Conservation (phyloP, 179 eudicot genomes). For the Pouteria campechiana region DNA sequence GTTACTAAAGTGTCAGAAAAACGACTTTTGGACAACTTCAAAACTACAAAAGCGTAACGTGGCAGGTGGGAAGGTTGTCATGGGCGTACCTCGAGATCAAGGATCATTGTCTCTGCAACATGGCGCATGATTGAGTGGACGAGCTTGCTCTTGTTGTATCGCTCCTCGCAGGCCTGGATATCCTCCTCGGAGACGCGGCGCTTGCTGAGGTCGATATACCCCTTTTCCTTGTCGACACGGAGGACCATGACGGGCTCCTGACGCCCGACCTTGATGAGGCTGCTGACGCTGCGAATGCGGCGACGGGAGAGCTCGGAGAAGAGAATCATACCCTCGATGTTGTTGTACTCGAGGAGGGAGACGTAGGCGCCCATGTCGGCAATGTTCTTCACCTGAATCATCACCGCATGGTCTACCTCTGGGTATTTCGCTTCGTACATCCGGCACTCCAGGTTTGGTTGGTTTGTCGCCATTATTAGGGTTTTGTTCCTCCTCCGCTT, state of each 20-base stretch:
- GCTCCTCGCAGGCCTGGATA: conserved; percentile 51
- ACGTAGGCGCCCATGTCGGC: conserved; percentile 84
- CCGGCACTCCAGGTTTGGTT: conserved; percentile 55
- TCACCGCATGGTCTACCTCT: conserved; percentile 74
- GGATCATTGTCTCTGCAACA: conserved; percentile 53
- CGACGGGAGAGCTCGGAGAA: conserved; percentile 78
- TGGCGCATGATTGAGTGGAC: conserved; percentile 79
- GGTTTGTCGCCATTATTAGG: conserved; percentile 30
- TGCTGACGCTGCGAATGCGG: conserved; percentile 60
- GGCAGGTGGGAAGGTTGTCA: no score
- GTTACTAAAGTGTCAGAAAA: no score
- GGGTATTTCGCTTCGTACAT: conserved; percentile 73
- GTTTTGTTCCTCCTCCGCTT: no score
- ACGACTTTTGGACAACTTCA: no score
- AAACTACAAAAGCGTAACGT: no score
- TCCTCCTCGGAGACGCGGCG: conserved; percentile 81
- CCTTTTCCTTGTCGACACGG: conserved; percentile 66
- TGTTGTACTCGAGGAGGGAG: conserved; percentile 61
- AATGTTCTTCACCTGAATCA: conserved; percentile 74
- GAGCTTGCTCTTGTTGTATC: conserved; percentile 63
- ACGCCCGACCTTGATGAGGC: conserved; percentile 65
- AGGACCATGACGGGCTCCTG: conserved; percentile 82
- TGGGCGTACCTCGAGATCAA: conserved; percentile 68
- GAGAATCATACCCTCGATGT: conserved; percentile 85
- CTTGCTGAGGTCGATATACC: conserved; percentile 69